These are phyloP conservation scores for Magnolia sinica DNA, from an alignment of 164 flowering plant genomes.

Conservation along the genomic window DNA sequence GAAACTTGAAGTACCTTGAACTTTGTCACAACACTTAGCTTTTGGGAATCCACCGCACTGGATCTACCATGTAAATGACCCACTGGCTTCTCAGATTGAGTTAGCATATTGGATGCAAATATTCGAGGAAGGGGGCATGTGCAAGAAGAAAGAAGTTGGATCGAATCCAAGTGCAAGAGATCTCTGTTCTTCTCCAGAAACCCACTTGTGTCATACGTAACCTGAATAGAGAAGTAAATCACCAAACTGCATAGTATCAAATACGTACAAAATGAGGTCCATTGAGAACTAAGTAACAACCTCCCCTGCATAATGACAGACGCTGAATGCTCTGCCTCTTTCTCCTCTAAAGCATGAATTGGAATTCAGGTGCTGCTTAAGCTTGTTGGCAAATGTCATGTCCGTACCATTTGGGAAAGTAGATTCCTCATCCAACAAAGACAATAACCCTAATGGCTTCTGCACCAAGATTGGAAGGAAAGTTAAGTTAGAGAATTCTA, in stretches of 20 bases:
- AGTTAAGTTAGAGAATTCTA: neutral
- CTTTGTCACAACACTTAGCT: conserved; percentile 90
- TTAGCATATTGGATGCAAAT: conserved; percentile 80
- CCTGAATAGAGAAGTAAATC: conserved; percentile 45
- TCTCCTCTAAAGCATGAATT: conserved; percentile 81
- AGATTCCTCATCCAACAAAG: conserved; percentile 94
- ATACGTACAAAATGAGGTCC: neutral
- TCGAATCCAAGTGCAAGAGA: conserved; percentile 80
- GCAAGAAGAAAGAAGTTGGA: conserved; percentile 85
- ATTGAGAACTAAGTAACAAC: conserved; percentile 29
- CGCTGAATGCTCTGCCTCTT: conserved; percentile 72
- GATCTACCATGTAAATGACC: conserved; percentile 76
- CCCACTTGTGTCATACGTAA: conserved; percentile 84
- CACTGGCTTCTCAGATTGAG: conserved; percentile 73
- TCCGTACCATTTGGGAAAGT: conserved; percentile 98
- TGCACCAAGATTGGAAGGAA: conserved; percentile 29
- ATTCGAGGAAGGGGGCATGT: conserved; percentile 74
- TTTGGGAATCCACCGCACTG: conserved; percentile 95
- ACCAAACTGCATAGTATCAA: conserved; percentile 5
- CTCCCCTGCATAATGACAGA: conserved; percentile 95
- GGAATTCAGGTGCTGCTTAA: conserved; percentile 80
- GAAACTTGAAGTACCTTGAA: conserved; percentile 60
- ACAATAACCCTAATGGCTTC: conserved; percentile 89
- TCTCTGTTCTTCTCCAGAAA: conserved; percentile 97
- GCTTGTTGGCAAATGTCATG: conserved; percentile 89